Percentiles rank a stretch among this genome's conserved stretches.
Evolutionary conservation across 768 basidiomycete species (phyloP).

Genomic region (Punctularia strigosozonata): DNA sequence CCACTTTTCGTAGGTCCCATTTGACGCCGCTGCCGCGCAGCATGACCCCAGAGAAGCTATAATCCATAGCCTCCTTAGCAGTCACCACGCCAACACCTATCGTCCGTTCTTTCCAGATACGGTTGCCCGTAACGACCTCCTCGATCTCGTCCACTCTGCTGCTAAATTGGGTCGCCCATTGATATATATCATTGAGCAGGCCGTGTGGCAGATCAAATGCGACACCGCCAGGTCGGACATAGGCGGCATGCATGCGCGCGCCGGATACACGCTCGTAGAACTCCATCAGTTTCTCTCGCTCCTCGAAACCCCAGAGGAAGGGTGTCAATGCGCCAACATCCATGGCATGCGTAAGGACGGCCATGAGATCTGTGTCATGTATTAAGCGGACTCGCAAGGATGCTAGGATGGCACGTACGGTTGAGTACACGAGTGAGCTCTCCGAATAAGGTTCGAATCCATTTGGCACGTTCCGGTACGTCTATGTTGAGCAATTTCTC

Average conservation of each 20-base stretch:
- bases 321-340: slow-evolving; percentile 97
- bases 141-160: slow-evolving; percentile 93
- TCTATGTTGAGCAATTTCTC: slow-evolving; percentile 97
- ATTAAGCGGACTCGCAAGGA: slow-evolving; percentile 2
- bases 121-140: slow-evolving; percentile 94
- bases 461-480: slow-evolving; percentile 93
- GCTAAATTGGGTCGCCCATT: slow-evolving; percentile 92
- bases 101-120: slow-evolving; percentile 96
- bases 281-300: slow-evolving; percentile 99
- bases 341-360: slow-evolving; percentile 89
- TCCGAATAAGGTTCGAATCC: slow-evolving; percentile 95
- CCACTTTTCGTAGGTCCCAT: slow-evolving; percentile 89
- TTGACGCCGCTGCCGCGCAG: slow-evolving; percentile 84
- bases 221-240: slow-evolving; percentile 94
- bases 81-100: slow-evolving; percentile 84
- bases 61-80: slow-evolving; percentile 85
- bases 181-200: slow-evolving; percentile 96
- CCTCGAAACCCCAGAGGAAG: slow-evolving; percentile 99
- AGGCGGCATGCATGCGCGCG: slow-evolving; percentile 95
- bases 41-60: slow-evolving; percentile 96
- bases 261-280: slow-evolving; percentile 99
- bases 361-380: slow-evolving; percentile 74
- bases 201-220: slow-evolving; percentile 97
- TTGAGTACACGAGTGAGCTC: slow-evolving; percentile 95
- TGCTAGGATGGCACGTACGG: slow-evolving; percentile 37